Evolutionary conservation across 2,329 filamentous ascomycete species (phyloP).

Genomic region (Sporothrix brasiliensis): DNA sequence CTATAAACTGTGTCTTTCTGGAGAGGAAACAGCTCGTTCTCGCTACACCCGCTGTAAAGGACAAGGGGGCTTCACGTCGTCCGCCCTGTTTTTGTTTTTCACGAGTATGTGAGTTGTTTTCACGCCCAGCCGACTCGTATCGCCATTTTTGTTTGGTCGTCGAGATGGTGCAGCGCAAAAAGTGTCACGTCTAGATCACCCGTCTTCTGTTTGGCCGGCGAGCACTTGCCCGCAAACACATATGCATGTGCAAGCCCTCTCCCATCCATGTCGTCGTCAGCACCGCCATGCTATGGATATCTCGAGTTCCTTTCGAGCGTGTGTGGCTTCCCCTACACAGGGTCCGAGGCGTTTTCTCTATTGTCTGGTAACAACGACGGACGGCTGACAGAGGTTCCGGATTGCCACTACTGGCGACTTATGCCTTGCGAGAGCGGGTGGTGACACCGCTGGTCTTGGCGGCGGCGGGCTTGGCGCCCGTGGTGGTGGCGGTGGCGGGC

Average conservation of each 20-base stretch:
- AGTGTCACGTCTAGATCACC: background rate
- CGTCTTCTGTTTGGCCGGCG: background rate
- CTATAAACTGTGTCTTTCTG: background rate
- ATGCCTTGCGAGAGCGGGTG: slow-evolving; percentile 72
- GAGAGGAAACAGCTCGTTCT: background rate
- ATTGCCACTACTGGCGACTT: slow-evolving; percentile 37
- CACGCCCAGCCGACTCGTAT: slow-evolving; percentile 29
- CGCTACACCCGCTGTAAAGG: background rate
- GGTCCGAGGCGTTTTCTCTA: background rate
- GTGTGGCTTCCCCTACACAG: background rate
- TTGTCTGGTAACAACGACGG: background rate
- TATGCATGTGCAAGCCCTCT: slow-evolving; percentile 4
- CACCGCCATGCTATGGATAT: background rate
- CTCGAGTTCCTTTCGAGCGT: slow-evolving; percentile 1
- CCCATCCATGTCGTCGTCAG: slow-evolving; percentile 14
- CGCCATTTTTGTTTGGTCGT: slow-evolving; percentile 29
- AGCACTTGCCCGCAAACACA: slow-evolving; percentile 29
- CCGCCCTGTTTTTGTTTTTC: slow-evolving; percentile 12
- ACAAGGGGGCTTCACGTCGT: slow-evolving; percentile 26
- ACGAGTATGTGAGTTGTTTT: slow-evolving; percentile 18
- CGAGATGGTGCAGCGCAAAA: slow-evolving; percentile 22
- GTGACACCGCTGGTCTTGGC: slow-evolving; percentile 45
- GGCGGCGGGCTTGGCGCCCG: slow-evolving; percentile 59
- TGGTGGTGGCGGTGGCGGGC: slow-evolving; percentile 57
- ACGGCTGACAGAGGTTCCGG: background rate